Evolutionary conservation across 2,329 filamentous ascomycete genomes (phyloP), one percentile per base, ranked within the genome.

Genomic region (Ophiocordyceps sinensis): DNA sequence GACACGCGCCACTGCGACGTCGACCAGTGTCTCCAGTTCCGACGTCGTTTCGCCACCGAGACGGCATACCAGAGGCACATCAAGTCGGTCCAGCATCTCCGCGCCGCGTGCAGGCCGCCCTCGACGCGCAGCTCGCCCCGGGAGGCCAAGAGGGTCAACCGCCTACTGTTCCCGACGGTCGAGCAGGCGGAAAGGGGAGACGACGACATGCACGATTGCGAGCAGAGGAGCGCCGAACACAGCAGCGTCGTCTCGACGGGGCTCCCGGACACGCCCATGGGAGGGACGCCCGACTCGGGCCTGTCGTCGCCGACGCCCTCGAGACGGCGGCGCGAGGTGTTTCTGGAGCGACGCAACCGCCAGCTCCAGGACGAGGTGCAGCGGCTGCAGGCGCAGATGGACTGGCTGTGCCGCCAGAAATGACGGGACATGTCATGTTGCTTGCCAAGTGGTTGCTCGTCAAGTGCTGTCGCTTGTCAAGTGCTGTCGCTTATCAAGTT

Each of bases 301-400:
- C 5, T 40, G 21, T 29, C 32, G 14, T 40, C 39, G n/a, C 39
- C 39, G 10, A 28, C 32, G 23, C 14, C 39, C 31, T 15, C 23
- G 21, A 30, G 32, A 10, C 14, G 31, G 2, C 23, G 29, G 2
- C 23, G 31, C 1, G 31, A 36, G 26, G n/a, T 10, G 10, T 36
- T 28, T 4, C 31, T 40, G 6, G 39, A 40, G 7, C n/a, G 39
- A 4, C 39, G 39, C 10, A 40, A 40, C 32, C 39, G 31, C 6
- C 29, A 40, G 39, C 39, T 40, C 39, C 31, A 40, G 31, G 39
- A 40, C 1, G 39, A 40, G 15, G n/a, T 40, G 21, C 21, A 34
- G 14, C 15, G 26, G 32, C 31, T 40, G 30, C 39, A 40, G 12
- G 39, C 30, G 3, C 19, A 30, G 12, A 4, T 40, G 8, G 31